These are phyloP conservation scores for Neurospora sublineolata DNA, from an alignment of 495 filamentous ascomycete species.

Conservation along the genomic window DNA sequence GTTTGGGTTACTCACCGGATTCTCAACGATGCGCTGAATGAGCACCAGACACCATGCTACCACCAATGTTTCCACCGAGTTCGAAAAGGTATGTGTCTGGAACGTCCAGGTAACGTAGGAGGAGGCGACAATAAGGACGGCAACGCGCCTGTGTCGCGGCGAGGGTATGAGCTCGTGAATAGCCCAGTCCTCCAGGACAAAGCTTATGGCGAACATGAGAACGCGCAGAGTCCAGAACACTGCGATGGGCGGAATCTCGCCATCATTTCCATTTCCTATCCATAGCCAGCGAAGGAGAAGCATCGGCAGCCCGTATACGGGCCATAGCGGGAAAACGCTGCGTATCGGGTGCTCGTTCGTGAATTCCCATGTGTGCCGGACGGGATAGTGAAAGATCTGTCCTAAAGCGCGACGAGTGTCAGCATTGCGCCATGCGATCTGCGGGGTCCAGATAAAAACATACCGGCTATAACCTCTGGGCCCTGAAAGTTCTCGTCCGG, in stretches of 20 bases:
- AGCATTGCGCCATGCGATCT: neutral
- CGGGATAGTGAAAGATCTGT: conserved; percentile 78
- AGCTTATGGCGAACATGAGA: conserved; percentile 86
- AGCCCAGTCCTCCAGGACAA: conserved; percentile 96
- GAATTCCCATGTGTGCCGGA: conserved; percentile 89
- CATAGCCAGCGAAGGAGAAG: conserved; percentile 80
- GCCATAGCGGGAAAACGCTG: conserved; percentile 94
- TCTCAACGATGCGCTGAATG: conserved; percentile 68
- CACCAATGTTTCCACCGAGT: conserved; percentile 84
- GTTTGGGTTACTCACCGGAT: conserved; percentile 44
- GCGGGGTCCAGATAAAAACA: conserved; percentile 15
- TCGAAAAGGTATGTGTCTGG: conserved; percentile 98
- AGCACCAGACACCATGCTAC: conserved; percentile 87
- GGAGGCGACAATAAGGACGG: conserved; percentile 74
- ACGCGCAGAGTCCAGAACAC: conserved; percentile 81
- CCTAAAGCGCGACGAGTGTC: conserved; percentile 39
- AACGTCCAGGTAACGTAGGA: conserved; percentile 98
- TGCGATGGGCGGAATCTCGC: conserved; percentile 52
- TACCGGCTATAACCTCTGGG: conserved; percentile 93
- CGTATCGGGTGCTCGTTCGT: conserved; percentile 74
- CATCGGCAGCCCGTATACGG: conserved; percentile 86
- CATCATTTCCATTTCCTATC: conserved; percentile 45
- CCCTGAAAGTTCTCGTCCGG: conserved; percentile 98
- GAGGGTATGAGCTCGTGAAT: conserved; percentile 78
- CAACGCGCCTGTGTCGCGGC: conserved; percentile 56